Evolutionary conservation across 495 filamentous ascomycete genomes (phyloP), one percentile per base, ranked within the genome.

Genomic region (Aspergillus coremiiformis): DNA sequence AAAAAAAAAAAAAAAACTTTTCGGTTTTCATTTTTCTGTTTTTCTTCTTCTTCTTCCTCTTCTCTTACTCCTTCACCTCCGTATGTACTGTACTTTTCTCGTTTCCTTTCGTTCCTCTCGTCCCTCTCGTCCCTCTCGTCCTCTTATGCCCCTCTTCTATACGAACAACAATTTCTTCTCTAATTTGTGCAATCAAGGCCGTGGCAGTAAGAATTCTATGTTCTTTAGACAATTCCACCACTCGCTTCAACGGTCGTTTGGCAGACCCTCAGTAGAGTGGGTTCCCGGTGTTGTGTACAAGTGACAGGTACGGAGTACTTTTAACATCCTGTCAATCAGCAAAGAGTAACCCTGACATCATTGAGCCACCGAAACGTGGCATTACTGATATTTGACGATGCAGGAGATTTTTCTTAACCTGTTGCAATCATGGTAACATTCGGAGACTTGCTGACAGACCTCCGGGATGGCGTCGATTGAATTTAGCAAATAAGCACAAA

Each of bases 311-410:
- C n/a, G n/a, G n/a, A n/a, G n/a, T n/a, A 49, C 27, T 35, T 37
- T 26, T 24, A 47, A 5, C 15, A 49, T 49, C 35, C 47, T 19
- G 20, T 29, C 20, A 39, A 51, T 33, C 49, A 51, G 22, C 39
- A 35, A 30, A 19, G 19, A 49, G 37, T 44, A 32, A 47, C 44
- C 46, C 35, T 39, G 27, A 49, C 7, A 15, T 41, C 14, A 39
- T 35, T 49, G n/a, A 47, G 30, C 50, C 50, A 44, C 51, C 47
- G 49, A 52, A 61, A 58, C 59, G 58, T 61, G 55, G 56, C 51
- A 59, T 53, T 41, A 52, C 30, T 42, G 29, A 24, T 48, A 49
- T 39, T 7, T 26, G 39, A 15, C 37, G 39, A 42, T 47, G 41
- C 41, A 47, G 44, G 44, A 58, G 39, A 52, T 41, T 46, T 55